A percentile compares a stretch with the other conserved stretches of the same genome.
These are phyloP conservation scores for Closterium sp. DNA, from an alignment of 139 green algal genomes.

Conservation along the genomic window DNA sequence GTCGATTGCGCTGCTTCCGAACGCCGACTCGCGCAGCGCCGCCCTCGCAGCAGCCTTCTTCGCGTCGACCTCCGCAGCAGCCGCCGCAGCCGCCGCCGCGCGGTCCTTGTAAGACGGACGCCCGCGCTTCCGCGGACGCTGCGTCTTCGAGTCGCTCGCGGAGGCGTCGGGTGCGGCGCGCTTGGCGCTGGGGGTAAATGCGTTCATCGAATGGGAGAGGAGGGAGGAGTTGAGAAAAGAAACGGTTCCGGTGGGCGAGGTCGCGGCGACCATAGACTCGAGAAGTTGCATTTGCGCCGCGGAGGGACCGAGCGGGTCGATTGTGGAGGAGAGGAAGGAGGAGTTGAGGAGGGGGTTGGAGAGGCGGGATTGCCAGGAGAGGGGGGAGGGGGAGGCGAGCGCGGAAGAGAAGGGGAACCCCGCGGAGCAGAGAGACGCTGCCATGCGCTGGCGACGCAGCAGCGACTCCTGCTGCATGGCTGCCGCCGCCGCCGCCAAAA, in stretches of 20 bases:
- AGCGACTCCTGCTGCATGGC: neutral
- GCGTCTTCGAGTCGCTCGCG: too few species aligned
- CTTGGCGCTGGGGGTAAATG: too few species aligned
- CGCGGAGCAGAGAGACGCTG: neutral
- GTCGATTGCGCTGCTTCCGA: neutral
- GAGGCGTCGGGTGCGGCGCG: too few species aligned
- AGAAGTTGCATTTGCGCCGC: neutral
- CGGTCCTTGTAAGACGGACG: too few species aligned
- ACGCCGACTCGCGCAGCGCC: neutral
- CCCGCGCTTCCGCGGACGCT: too few species aligned
- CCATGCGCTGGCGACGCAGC: neutral
- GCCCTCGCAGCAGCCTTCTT: neutral
- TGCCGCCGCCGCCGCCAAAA: neutral
- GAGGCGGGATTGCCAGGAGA: neutral
- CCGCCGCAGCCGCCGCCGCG: too few species aligned
- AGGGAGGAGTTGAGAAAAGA: too few species aligned
- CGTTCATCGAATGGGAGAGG: too few species aligned
- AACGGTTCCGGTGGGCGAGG: neutral
- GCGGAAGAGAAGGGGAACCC: neutral
- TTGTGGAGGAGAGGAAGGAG: neutral
- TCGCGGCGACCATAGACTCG: neutral
- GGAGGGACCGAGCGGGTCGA: neutral
- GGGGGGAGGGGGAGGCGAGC: neutral
- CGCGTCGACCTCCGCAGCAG: neutral
- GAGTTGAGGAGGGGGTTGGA: neutral